Percentiles rank a stretch among this genome's conserved stretches.
Conservation (phyloP, 2,329 filamentous ascomycete genomes). For the Chrysoporthe austroafricana region DNA sequence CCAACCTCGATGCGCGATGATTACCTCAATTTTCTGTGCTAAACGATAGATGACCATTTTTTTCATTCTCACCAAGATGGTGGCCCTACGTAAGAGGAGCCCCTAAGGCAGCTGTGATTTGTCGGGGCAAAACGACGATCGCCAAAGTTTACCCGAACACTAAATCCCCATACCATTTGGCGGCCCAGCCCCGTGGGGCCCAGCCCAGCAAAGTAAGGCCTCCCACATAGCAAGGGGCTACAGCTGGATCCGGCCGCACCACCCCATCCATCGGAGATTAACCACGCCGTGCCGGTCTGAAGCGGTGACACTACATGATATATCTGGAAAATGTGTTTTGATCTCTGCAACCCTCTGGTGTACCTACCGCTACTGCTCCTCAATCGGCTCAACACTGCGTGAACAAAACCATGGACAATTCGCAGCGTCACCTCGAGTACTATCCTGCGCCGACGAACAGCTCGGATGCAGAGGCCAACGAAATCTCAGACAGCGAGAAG, state of each 20-base stretch:
- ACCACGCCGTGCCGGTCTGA: not conserved
- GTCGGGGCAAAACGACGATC: too few relatives aligned
- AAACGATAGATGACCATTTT: not conserved
- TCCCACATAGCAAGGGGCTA: not conserved
- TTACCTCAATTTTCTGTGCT: not conserved
- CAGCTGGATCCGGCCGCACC: not conserved
- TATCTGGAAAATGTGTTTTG: not conserved
- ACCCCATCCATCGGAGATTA: not conserved
- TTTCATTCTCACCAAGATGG: not conserved
- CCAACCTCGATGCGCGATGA: not conserved
- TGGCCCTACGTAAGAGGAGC: not conserved
- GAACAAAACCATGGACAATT: not conserved
- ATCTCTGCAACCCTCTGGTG: not conserved
- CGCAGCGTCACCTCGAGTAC: not conserved
- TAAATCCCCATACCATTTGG: not conserved
- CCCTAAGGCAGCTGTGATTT: not conserved
- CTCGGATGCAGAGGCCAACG: not conserved
- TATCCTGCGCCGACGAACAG: not conserved
- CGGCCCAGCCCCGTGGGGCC: not conserved
- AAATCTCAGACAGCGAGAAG: not conserved
- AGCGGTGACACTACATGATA: not conserved
- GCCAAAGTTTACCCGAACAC: too few relatives aligned
- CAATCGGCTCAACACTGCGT: not conserved
- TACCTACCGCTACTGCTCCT: not conserved
- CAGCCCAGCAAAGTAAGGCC: not conserved